A percentile compares a stretch with the other conserved stretches of the same genome.
Conservation (phyloP, 2,329 filamentous ascomycete genomes). For the Fusarium liriodendri region DNA sequence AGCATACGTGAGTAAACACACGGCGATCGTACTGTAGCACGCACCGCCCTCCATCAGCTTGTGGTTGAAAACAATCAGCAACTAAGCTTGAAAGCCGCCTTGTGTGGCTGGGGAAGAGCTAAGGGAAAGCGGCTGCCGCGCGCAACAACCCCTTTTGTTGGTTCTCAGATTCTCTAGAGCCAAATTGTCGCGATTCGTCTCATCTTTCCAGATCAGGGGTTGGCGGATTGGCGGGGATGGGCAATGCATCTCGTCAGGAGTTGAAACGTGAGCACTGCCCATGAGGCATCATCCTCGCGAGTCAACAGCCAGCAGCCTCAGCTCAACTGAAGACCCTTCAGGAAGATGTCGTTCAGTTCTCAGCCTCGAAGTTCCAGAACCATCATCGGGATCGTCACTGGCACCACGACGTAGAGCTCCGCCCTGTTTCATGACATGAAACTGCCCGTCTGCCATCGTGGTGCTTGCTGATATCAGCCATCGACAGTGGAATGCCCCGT, state of each 20-base stretch:
- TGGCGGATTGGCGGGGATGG: neutral
- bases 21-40: slow-evolving; percentile 9
- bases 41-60: slow-evolving; percentile 9
- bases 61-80: slow-evolving; percentile 2
- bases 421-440: slow-evolving; percentile 27
- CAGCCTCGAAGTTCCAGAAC: slow-evolving; percentile 33
- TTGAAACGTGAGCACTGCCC: slow-evolving; percentile 19
- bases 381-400: slow-evolving; percentile 9
- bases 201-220: neutral
- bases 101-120: slow-evolving; percentile 22
- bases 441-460: slow-evolving; percentile 2
- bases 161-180: neutral
- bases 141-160: neutral
- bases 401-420: slow-evolving; percentile 8
- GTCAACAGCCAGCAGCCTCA: slow-evolving; percentile 21
- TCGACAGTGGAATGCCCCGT: neutral
- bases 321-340: slow-evolving; percentile 20
- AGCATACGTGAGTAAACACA: slow-evolving; percentile 15
- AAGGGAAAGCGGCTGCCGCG: slow-evolving; percentile 22
- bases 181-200: slow-evolving; percentile 11
- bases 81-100: slow-evolving; percentile 17
- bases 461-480: neutral
- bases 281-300: slow-evolving; percentile 14
- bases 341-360: slow-evolving; percentile 28
- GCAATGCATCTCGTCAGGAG: slow-evolving; percentile 1